A percentile compares a stretch with the other conserved stretches of the same genome.
These are phyloP conservation scores for Arachis monticola DNA, from an alignment of 331 rosid species.

Conservation along the genomic window DNA sequence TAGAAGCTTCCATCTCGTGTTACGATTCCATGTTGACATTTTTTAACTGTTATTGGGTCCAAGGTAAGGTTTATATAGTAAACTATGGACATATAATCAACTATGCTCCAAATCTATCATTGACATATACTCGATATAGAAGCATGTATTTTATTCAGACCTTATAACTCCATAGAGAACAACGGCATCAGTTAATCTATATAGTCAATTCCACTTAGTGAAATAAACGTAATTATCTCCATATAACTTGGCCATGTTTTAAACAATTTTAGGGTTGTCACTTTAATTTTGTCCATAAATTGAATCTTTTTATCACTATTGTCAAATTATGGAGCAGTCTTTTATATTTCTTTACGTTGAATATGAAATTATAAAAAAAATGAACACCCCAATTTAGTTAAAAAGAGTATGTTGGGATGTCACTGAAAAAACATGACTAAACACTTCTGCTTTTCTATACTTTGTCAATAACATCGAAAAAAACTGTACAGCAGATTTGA, in stretches of 20 bases:
- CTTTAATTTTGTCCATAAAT: neutral
- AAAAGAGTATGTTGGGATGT: conserved; percentile 4
- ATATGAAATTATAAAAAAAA: conserved; percentile 24
- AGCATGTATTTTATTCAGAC: neutral
- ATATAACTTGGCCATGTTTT: neutral
- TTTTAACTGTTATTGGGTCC: neutral
- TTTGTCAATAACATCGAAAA: conserved; percentile 12
- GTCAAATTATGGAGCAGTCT: conserved; percentile 20
- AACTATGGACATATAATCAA: neutral
- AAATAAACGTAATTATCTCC: neutral
- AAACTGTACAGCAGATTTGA: conserved; percentile 3
- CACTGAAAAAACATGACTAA: conserved; percentile 5
- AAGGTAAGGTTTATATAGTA: neutral
- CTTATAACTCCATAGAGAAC: neutral
- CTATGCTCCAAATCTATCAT: conserved; percentile 9
- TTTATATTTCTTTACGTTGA: neutral
- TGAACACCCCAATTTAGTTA: conserved; percentile 19
- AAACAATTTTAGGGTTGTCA: neutral
- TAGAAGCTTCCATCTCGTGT: neutral
- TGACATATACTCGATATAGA: conserved; percentile 2
- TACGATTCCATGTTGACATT: neutral
- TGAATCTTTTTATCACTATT: neutral
- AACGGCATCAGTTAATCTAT: neutral
- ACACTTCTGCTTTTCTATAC: conserved; percentile 15
- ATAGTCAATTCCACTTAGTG: neutral